phyloP scores from a whole-genome alignment of 78 protist genomes.

The Planoprotostelium fungivorum region DNA sequence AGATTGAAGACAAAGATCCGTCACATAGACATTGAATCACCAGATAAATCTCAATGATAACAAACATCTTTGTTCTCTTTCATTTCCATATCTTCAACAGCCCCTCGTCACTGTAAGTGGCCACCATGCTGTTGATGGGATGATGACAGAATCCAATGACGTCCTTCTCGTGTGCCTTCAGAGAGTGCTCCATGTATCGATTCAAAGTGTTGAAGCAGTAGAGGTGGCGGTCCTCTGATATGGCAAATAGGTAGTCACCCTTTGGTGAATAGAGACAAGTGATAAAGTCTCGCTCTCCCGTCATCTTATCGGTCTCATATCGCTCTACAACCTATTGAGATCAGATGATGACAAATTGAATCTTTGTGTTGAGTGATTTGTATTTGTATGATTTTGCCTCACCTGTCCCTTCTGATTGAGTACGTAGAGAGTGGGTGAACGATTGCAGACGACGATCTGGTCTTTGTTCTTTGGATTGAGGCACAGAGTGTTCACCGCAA shows the following conservation, averaged over 20 bases:
- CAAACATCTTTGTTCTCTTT: no score
- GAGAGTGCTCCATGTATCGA: conserved; percentile 9
- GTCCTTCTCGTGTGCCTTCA: conserved; percentile 27
- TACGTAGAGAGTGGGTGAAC: conserved; percentile 24
- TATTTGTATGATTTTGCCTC: no score
- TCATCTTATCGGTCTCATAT: neutral
- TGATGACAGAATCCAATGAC: conserved; percentile 56
- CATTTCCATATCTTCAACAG: conserved; percentile 45
- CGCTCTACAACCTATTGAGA: conserved; percentile 11
- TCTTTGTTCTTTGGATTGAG: conserved; percentile 31
- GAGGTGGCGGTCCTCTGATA: conserved; percentile 45
- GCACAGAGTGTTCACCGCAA: conserved; percentile 17
- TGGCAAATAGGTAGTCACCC: conserved; percentile 59
- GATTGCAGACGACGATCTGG: conserved; percentile 51
- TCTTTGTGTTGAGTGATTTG: no score
- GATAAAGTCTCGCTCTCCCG: conserved; percentile 33
- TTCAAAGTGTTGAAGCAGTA: conserved; percentile 43
- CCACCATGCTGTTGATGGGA: conserved; percentile 61
- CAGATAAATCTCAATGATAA: no score
- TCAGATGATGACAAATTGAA: neutral
- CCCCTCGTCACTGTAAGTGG: conserved; percentile 43
- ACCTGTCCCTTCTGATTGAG: conserved; percentile 29
- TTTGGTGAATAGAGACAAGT: conserved; percentile 40
- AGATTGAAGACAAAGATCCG: no score
- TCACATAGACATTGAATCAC: no score